Evolutionary conservation across 768 basidiomycete genomes (phyloP).

Genomic region (Gyrodon lividus): DNA sequence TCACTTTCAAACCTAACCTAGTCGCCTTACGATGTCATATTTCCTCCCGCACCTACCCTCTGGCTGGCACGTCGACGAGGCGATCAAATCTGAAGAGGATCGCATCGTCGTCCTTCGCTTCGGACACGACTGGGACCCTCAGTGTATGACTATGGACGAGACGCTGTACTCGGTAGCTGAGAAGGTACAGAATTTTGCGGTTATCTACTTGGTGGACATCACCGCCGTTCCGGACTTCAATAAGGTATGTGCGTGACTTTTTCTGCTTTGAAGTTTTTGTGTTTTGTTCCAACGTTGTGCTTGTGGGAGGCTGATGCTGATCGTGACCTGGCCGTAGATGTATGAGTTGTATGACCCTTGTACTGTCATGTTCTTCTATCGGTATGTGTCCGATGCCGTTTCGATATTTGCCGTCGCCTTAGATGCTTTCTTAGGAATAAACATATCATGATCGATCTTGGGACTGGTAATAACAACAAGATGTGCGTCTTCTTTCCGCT

Average conservation of each 20-base stretch:
- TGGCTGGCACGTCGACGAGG: constrained; percentile 99
- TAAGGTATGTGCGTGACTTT: constrained; percentile 54
- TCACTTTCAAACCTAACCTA: neutral
- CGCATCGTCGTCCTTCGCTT: constrained; percentile 93
- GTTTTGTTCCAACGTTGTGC: neutral
- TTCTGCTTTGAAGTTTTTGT: neutral
- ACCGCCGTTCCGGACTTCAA: constrained; percentile 98
- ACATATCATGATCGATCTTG: constrained; percentile 99
- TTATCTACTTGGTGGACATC: constrained; percentile 94
- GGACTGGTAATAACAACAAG: constrained; percentile 99
- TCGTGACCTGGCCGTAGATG: constrained; percentile 57
- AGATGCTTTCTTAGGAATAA: constrained; percentile 65
- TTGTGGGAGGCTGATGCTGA: neutral
- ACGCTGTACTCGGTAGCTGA: constrained; percentile 89
- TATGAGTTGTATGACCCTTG: constrained; percentile 98
- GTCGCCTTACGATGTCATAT: constrained; percentile 63
- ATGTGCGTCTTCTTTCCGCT: constrained; percentile 57
- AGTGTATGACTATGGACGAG: constrained; percentile 99
- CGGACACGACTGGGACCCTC: constrained; percentile 88
- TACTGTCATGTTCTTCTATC: constrained; percentile 98
- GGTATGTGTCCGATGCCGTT: constrained; percentile 47
- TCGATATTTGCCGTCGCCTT: neutral
- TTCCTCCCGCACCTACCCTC: constrained; percentile 86
- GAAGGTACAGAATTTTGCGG: constrained; percentile 98
- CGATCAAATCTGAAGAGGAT: constrained; percentile 97